Base-by-base conservation (phyloP, 768 basidiomycete genomes). In the Hydnum rufescens region DNA sequence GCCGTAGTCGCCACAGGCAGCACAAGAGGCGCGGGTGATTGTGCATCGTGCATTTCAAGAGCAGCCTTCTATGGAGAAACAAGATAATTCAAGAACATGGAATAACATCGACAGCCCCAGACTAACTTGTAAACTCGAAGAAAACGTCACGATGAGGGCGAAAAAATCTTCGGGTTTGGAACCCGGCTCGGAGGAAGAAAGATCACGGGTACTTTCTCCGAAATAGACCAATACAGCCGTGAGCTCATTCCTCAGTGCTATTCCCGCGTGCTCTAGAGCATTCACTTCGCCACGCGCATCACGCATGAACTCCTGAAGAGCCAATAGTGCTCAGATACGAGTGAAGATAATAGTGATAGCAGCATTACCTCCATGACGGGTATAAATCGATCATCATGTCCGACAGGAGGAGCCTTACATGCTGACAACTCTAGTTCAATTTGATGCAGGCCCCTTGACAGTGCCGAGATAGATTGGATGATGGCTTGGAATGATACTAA, bases 101-200 rank as follows among this genome's bases (percentile, higher is more conserved):
- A 39, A 39, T 8, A 8, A n/a, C n/a, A n/a, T n/a, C n/a, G n/a
- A n/a, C n/a, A n/a, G n/a, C n/a, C n/a, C n/a, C n/a, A n/a, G n/a
- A 60, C 67, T 51, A 55, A 78, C 81, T 74, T 79, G 77, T 19
- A 90, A 68, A 1, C 75, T 75, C 0, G 75, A 74, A 0, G 80
- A 81, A 64, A 89, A 88, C 0, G 78, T 74, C n/a, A 74, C 68
- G 44, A 89, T 72, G 52, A 79, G 65, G 0, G 72, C 74, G 59
- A 95, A 92, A 61, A 95, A 78, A 56, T 84, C 82, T 62, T 92
- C 90, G 0, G 82, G 75, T 59, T 80, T 86, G 2, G 73, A 71
- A 1, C 76, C 69, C 19, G 8, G 8, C 8, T 8, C 8, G 19
- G 34, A 39, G 8, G 34, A 39, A 8, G 34, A 8, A 8, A 8